Conservation (phyloP, 179 eudicot species). For the Amaranthus tricolor region DNA sequence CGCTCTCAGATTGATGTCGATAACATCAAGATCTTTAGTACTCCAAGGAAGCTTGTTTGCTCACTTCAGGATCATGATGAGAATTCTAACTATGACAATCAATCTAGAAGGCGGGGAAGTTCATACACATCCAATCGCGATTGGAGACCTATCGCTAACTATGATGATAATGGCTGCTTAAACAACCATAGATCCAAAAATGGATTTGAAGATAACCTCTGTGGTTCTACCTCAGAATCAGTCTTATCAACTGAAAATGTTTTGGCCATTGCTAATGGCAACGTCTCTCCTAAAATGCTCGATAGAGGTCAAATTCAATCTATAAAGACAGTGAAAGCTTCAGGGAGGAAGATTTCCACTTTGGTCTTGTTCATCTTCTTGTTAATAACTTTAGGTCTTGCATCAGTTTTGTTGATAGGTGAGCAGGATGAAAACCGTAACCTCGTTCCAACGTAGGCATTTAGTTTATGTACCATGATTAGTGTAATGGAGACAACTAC, state of each 20-base stretch:
- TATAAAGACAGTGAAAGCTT: constrained; percentile 18
- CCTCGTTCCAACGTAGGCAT: constrained; percentile 71
- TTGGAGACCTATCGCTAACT: constrained; percentile 47
- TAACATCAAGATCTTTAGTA: constrained; percentile 60
- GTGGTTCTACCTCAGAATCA: constrained; percentile 51
- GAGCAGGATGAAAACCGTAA: constrained; percentile 36
- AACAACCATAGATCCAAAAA: constrained; percentile 22
- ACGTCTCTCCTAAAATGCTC: constrained; percentile 22
- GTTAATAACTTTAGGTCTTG: constrained; percentile 36
- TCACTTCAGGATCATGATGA: constrained; percentile 71
- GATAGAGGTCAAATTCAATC: constrained; percentile 25
- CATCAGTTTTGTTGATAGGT: constrained; percentile 40
- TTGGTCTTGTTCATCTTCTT: constrained; percentile 31
- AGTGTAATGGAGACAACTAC: constrained; percentile 20
- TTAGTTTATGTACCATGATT: constrained; percentile 8
- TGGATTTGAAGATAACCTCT: constrained; percentile 25
- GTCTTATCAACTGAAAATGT: constrained; percentile 68
- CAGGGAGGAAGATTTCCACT: constrained; percentile 28
- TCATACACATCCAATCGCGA: constrained; percentile 37
- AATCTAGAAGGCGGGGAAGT: constrained; percentile 38
- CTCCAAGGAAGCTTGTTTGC: constrained; percentile 77
- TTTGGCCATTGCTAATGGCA: constrained; percentile 14
- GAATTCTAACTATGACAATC: constrained; percentile 34
- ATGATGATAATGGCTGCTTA: constrained; percentile 32
- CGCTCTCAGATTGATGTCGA: constrained; percentile 52